phyloP scores from a whole-genome alignment of 306 rosid species.

The Rosa rugosa region DNA sequence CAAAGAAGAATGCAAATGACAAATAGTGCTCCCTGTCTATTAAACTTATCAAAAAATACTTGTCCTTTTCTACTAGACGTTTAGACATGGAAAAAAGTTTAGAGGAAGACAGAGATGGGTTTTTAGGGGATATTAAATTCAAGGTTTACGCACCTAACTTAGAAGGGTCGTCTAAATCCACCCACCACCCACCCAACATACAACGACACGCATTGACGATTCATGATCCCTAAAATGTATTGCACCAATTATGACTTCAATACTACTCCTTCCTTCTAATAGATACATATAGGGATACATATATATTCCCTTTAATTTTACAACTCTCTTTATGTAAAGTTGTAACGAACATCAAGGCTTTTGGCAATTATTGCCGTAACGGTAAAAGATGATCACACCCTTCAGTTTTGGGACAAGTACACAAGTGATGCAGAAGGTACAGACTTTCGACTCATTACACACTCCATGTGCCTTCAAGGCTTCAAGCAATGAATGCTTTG shows the following conservation, averaged over 20 bases:
- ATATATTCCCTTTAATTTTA: background rate
- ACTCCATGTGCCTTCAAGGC: conserved; percentile 4
- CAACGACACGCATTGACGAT: conserved; percentile 19
- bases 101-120: background rate
- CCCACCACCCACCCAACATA: conserved; percentile 26
- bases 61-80: conserved; percentile 8
- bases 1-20: conserved; percentile 5
- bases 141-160: conserved; percentile 23
- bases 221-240: background rate
- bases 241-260: background rate
- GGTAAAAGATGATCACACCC: conserved; percentile 5
- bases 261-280: background rate
- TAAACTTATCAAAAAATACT: background rate
- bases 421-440: background rate
- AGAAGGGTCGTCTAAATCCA: conserved; percentile 18
- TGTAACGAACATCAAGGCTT: background rate
- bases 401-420: background rate
- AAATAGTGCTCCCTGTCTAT: background rate
- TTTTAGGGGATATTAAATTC: background rate
- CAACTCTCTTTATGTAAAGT: background rate
- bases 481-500: background rate
- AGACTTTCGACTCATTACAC: background rate
- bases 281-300: background rate
- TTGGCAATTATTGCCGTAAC: background rate
- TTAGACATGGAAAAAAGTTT: conserved; percentile 4